Evolutionary conservation across 2,329 filamentous ascomycete species (phyloP).

Genomic region (Trichophyton schoenleinii): DNA sequence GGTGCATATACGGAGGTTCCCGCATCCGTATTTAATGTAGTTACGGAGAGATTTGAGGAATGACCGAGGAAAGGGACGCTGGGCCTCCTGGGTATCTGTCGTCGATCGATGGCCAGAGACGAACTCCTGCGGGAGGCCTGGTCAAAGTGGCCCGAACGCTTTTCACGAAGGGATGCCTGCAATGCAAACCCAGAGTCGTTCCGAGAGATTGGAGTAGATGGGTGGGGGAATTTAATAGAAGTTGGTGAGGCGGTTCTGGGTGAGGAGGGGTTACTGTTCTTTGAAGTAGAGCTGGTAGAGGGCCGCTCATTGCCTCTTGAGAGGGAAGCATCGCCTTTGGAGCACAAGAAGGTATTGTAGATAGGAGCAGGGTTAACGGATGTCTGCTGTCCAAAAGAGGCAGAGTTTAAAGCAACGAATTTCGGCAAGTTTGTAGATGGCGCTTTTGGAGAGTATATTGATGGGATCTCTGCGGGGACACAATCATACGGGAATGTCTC

Average conservation of each 20-base stretch:
- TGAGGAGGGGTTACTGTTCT: slow-evolving; percentile 43
- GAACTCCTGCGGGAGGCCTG: slow-evolving; percentile 72
- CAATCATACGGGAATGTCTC: slow-evolving; percentile 86
- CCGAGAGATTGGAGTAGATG: slow-evolving; percentile 66
- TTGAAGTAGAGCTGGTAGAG: slow-evolving; percentile 52
- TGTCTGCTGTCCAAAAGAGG: slow-evolving; percentile 60
- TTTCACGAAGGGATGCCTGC: slow-evolving; percentile 76
- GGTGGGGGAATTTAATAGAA: slow-evolving; percentile 66
- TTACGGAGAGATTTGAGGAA: slow-evolving; percentile 36
- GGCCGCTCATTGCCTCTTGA: slow-evolving; percentile 53
- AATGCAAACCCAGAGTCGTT: slow-evolving; percentile 87
- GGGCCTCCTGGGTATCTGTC: slow-evolving; percentile 45
- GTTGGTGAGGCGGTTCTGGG: slow-evolving; percentile 54
- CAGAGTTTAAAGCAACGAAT: slow-evolving; percentile 80
- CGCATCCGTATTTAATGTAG: slow-evolving; percentile 29
- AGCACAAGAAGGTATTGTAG: slow-evolving; percentile 82
- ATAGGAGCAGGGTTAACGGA: slow-evolving; percentile 50
- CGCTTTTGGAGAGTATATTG: slow-evolving; percentile 63
- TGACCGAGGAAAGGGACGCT: slow-evolving; percentile 62
- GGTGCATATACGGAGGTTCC: slow-evolving; percentile 29
- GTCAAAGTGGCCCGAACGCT: slow-evolving; percentile 87
- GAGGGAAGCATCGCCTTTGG: slow-evolving; percentile 50
- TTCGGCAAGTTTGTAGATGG: slow-evolving; percentile 63
- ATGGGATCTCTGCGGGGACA: slow-evolving; percentile 74
- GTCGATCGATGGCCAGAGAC: slow-evolving; percentile 72